A percentile compares a stretch with the other conserved stretches of the same genome.
Conservation (phyloP, 139 green algal species). For the Coelastrella sp. region DNA sequence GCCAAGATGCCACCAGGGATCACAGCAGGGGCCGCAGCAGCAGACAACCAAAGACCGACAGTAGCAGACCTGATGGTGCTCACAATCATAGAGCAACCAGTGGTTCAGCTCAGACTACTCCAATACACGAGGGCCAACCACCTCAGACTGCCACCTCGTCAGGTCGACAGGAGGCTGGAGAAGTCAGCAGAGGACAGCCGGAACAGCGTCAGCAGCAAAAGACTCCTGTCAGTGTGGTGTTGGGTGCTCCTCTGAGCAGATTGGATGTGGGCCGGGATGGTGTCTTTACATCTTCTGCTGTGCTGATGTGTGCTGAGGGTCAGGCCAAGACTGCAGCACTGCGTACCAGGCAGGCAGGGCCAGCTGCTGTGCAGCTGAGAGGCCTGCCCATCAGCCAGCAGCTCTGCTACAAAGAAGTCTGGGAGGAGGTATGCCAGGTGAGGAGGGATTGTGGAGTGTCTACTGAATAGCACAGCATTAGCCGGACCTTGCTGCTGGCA, state of each 20-base stretch:
- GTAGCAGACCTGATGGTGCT: neutral
- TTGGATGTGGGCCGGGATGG: neutral
- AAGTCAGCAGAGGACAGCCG: neutral
- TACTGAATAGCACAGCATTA: too few species aligned
- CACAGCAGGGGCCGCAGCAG: neutral
- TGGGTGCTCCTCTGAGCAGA: neutral
- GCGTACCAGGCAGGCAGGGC: neutral
- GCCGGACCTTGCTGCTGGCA: too few species aligned
- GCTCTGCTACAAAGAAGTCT: neutral
- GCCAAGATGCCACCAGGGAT: neutral
- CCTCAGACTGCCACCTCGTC: too few species aligned
- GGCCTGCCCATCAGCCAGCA: slow-evolving; percentile 31
- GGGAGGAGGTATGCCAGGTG: neutral
- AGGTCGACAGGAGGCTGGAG: too few species aligned
- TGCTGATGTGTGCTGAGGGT: neutral
- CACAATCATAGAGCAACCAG: neutral
- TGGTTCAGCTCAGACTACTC: neutral
- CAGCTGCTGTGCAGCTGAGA: slow-evolving; percentile 11
- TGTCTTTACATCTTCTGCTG: too few species aligned
- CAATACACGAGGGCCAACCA: neutral
- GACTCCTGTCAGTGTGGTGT: neutral
- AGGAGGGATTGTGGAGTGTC: too few species aligned
- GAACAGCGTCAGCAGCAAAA: slow-evolving; percentile 3
- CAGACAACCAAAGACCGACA: neutral
- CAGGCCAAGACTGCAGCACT: neutral